These are phyloP conservation scores for Ogataea hybrid DNA, from an alignment of 1,139 yeast species.

Conservation along the genomic window DNA sequence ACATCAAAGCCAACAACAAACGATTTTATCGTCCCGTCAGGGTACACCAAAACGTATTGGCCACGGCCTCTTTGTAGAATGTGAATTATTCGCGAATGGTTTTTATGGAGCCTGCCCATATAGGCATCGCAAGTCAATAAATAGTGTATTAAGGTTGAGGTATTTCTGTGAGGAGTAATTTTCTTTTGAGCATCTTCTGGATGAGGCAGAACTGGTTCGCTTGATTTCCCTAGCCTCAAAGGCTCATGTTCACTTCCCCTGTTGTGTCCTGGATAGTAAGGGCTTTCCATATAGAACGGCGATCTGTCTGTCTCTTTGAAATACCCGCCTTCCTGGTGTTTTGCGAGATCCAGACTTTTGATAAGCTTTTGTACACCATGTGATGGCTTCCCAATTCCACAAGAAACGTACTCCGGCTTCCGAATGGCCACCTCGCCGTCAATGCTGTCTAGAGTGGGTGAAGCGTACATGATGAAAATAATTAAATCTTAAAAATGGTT, in stretches of 20 bases:
- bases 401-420: constrained; percentile 21
- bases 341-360: constrained; percentile 31
- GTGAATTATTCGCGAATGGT: constrained; percentile 47
- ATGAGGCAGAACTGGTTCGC: constrained; percentile 15
- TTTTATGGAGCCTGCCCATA: constrained; percentile 44
- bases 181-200: constrained; percentile 18
- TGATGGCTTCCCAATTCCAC: constrained; percentile 19
- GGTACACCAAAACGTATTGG: constrained; percentile 46
- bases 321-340: constrained; percentile 51
- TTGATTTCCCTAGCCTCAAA: constrained; percentile 8
- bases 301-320: constrained; percentile 50
- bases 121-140: constrained; percentile 45
- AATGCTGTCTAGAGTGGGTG: constrained; percentile 24
- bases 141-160: constrained; percentile 46
- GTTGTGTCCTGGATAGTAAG: constrained; percentile 32
- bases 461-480: constrained; percentile 7
- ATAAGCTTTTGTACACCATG: constrained; percentile 27
- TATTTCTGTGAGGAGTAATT: constrained; percentile 32
- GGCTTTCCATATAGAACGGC: constrained; percentile 37
- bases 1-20: constrained; percentile 48
- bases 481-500: background rate
- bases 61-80: constrained; percentile 49
- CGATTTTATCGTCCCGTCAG: constrained; percentile 42
- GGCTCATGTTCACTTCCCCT: constrained; percentile 13
- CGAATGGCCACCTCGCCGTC: constrained; percentile 10